Evolutionary conservation across 306 rosid species (phyloP).

Genomic region (Trichosanthes cucumerina): DNA sequence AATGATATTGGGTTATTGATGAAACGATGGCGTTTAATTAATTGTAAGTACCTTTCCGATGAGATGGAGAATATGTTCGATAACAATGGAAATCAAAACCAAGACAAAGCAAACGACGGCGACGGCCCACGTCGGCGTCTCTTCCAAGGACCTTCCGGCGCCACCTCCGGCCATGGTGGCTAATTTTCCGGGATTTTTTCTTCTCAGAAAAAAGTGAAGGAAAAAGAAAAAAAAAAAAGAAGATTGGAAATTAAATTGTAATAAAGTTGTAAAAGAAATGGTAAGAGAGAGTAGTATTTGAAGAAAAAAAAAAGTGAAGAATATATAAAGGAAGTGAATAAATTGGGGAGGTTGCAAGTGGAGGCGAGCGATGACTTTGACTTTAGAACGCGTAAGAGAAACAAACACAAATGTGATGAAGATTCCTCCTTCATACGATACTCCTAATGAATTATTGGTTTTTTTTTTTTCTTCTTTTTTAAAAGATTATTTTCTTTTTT

Average conservation of each 20-base stretch:
- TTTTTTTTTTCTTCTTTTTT: too few species aligned
- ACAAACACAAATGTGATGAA: not conserved
- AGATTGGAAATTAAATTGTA: not conserved
- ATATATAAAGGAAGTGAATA: not conserved
- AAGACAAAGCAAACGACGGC: constrained; percentile 74
- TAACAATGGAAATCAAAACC: constrained; percentile 57
- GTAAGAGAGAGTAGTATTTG: not conserved
- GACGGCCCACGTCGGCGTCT: constrained; percentile 96
- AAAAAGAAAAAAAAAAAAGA: not conserved
- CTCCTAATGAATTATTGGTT: too few species aligned
- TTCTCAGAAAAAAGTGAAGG: not conserved
- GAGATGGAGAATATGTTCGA: constrained; percentile 68
- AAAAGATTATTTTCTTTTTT: too few species aligned
- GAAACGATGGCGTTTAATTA: not conserved
- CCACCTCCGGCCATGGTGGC: constrained; percentile 11
- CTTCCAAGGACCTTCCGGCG: constrained; percentile 47
- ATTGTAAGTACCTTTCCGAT: constrained; percentile 49
- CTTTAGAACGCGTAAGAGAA: not conserved
- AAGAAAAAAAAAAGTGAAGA: not conserved
- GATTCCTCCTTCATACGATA: not conserved
- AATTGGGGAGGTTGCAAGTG: not conserved
- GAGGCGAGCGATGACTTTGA: not conserved
- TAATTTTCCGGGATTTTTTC: not conserved
- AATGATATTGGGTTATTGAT: not conserved
- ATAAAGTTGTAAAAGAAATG: not conserved